Percentiles rank a stretch among this genome's conserved stretches.
phyloP scores from a whole-genome alignment of 768 basidiomycete genomes.

The Psilocybe tampanensis region DNA sequence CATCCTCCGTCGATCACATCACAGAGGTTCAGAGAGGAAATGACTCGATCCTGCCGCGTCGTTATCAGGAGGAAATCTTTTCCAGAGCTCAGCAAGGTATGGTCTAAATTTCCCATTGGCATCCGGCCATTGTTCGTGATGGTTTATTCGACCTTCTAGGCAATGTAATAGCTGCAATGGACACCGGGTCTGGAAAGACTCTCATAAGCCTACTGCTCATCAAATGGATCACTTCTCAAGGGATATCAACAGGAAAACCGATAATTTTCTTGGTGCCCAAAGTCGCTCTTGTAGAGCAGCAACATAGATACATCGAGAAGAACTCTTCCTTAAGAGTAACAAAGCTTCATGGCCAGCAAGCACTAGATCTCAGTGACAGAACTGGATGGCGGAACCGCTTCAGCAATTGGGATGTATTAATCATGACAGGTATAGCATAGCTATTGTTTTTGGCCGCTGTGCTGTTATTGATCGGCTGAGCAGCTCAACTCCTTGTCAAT shows the following conservation, averaged over 20 bases:
- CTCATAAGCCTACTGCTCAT: slow-evolving; percentile 76
- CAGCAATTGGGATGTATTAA: slow-evolving; percentile 68
- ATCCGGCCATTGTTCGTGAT: not conserved
- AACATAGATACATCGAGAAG: slow-evolving; percentile 63
- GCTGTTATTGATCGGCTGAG: not conserved
- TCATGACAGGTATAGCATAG: slow-evolving; percentile 76
- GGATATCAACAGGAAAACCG: slow-evolving; percentile 53
- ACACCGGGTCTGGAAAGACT: slow-evolving; percentile 81
- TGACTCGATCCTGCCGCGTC: slow-evolving; percentile 32
- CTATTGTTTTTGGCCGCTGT: not conserved
- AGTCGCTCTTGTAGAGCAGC: slow-evolving; percentile 85
- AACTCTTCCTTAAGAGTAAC: slow-evolving; percentile 69
- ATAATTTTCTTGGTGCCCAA: slow-evolving; percentile 85
- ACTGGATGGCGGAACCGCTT: slow-evolving; percentile 67
- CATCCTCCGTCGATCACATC: not conserved
- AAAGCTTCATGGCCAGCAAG: slow-evolving; percentile 70
- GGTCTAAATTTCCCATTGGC: not conserved
- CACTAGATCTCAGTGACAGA: slow-evolving; percentile 72
- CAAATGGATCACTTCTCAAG: slow-evolving; percentile 67
- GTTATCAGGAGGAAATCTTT: slow-evolving; percentile 77
- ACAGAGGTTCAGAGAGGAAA: not conserved
- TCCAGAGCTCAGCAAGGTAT: slow-evolving; percentile 55
- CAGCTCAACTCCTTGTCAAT: slow-evolving; percentile 84
- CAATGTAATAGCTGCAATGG: slow-evolving; percentile 75
- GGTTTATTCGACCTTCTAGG: slow-evolving; percentile 32